Evolutionary conservation across 1,139 yeast genomes (phyloP), one percentile per base, ranked within the genome.

Genomic region (Hyphopichia khmerensis): DNA sequence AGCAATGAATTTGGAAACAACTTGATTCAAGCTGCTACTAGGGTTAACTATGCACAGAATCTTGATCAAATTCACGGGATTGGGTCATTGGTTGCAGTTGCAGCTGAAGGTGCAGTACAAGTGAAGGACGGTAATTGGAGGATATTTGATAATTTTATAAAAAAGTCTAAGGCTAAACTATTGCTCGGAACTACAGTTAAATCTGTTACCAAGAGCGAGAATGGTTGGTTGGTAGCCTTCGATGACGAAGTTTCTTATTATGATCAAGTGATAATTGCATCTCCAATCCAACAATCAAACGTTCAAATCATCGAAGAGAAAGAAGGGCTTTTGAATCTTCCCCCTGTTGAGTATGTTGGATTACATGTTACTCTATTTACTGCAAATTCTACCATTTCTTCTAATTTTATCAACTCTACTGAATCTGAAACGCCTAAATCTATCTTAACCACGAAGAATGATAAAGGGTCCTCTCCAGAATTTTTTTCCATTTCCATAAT

Each of bases 61-160:
- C 40, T 70, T 9, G 51, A 61, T 35, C 52, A 63, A 15, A 59
- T 72, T 19, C 75, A 72, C 43, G 68, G 66, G 0, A 44, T 73
- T 21, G 77, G 67, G 1, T 55, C 69, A 1, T 42, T 64, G 30
- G 73, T 72, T 10, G 56, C 68, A n/a, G 34, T 70, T 21, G 65
- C 72, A 3, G 68, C 77, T 1, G 56, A 56, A 7, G 61, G 55
- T 16, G 58, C 64, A 2, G 44, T 46, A 13, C 50, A 57, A 2
- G 62, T 73, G 4, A 49, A 52, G 3, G 79, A 77, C 7, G 79
- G 79, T 4, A 73, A 72, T 47, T 65, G 59, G 52, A 57, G 51
- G 40, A 65, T 74, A 8, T 73, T 74, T 48, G 64, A 66, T 19
- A 52, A 50, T 3, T 65, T 71, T 57, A 46, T 69, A n/a, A 46